Percentiles rank a stretch among this genome's conserved stretches.
These are phyloP conservation scores for Fusarium ramigenum DNA, from an alignment of 2,329 filamentous ascomycete genomes.

Conservation along the genomic window DNA sequence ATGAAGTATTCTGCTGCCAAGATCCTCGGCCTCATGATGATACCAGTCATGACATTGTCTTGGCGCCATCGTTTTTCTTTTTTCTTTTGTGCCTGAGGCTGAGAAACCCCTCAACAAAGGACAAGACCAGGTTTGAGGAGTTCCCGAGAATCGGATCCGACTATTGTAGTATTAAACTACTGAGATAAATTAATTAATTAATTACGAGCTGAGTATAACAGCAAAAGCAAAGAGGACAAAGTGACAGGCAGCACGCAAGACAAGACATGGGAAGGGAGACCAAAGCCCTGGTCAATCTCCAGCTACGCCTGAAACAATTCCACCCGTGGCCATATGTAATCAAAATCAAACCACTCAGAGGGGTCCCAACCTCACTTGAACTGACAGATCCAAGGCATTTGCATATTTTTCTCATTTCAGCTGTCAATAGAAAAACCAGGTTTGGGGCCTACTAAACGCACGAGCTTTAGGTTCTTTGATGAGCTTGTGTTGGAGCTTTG, in stretches of 20 bases:
- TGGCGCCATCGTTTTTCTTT: constrained; percentile 2
- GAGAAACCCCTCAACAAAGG: constrained; percentile 20
- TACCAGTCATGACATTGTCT: constrained; percentile 1
- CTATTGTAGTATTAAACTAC: neutral
- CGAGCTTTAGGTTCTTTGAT: constrained; percentile 22
- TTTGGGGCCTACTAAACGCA: constrained; percentile 3
- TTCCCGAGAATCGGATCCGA: constrained; percentile 29
- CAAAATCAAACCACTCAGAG: constrained; percentile 35
- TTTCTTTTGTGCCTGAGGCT: constrained; percentile 1
- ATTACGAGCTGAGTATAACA: constrained; percentile 10
- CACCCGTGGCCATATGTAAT: constrained; percentile 28
- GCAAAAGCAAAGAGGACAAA: constrained; percentile 12
- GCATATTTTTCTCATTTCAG: constrained; percentile 27
- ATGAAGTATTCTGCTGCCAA: neutral
- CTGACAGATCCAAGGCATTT: constrained; percentile 12
- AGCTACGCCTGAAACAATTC: constrained; percentile 37
- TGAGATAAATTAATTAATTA: neutral
- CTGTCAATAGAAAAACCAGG: neutral
- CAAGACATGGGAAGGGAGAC: constrained; percentile 31
- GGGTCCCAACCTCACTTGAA: constrained; percentile 19
- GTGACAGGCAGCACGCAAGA: neutral
- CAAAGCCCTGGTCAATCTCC: constrained; percentile 30
- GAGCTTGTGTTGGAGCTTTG: constrained; percentile 13
- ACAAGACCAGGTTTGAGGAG: neutral
- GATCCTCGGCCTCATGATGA: neutral